phyloP scores from a whole-genome alignment of 2,329 filamentous ascomycete species.

The Sporothrix euskadiensis region DNA sequence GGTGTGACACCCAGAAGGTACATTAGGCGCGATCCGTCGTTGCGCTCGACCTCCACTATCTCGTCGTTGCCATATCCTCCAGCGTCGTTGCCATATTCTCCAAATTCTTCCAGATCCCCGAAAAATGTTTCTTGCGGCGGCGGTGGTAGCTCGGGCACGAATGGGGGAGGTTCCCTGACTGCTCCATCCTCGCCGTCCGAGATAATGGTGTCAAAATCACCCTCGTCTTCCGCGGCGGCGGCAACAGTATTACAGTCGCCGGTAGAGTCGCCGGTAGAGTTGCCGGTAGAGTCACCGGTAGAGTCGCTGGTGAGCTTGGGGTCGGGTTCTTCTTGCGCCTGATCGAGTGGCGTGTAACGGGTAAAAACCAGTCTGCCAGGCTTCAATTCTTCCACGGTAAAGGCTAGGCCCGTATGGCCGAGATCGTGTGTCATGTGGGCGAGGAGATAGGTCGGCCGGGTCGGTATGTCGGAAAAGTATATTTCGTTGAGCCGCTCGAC shows the following conservation, averaged over 20 bases:
- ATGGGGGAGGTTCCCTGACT: background rate
- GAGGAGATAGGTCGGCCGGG: conserved; percentile 73
- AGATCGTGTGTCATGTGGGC: conserved; percentile 60
- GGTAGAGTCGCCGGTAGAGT: no score
- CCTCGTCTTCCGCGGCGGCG: background rate
- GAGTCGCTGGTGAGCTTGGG: background rate
- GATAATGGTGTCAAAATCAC: background rate
- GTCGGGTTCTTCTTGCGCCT: background rate
- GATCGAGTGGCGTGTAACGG: conserved; percentile 25
- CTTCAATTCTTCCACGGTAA: conserved; percentile 36
- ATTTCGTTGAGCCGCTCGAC: conserved; percentile 73
- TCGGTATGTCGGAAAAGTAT: conserved; percentile 66
- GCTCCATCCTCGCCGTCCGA: background rate
- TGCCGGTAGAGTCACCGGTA: no score
- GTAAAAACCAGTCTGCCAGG: conserved; percentile 43
- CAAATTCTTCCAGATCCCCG: no score
- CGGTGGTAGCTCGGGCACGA: background rate
- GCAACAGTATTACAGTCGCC: background rate
- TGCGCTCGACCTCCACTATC: background rate
- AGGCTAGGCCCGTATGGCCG: conserved; percentile 36
- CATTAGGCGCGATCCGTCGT: conserved; percentile 55
- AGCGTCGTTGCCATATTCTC: conserved; percentile 22
- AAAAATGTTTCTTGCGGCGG: conserved; percentile 25
- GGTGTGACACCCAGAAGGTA: conserved; percentile 63
- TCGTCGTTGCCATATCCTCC: conserved; percentile 22